These are phyloP conservation scores for Candida odintsovae DNA, from an alignment of 805 yeast species.

Conservation along the genomic window DNA sequence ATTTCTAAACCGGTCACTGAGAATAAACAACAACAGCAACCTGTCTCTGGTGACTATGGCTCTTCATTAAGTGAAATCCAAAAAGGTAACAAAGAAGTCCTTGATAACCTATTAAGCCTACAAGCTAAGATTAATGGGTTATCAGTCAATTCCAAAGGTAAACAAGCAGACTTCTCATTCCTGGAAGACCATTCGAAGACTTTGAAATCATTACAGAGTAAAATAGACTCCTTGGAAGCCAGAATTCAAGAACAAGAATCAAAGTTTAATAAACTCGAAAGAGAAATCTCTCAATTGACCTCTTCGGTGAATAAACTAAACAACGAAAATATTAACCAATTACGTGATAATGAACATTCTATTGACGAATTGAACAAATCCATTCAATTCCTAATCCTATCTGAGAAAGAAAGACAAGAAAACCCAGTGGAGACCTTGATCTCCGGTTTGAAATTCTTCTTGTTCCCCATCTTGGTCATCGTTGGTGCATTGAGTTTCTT, in stretches of 20 bases:
- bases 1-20: constrained; percentile 9
- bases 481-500: constrained; percentile 36
- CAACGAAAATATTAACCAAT: constrained; percentile 17
- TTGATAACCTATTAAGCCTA: constrained; percentile 8
- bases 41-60: constrained; percentile 2
- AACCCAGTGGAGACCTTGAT: constrained; percentile 20
- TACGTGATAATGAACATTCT: constrained; percentile 20
- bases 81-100: constrained; percentile 14
- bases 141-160: constrained; percentile 3
- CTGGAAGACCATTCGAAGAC: constrained; percentile 15
- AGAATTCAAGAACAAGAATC: constrained; percentile 4
- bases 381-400: constrained; percentile 15
- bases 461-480: constrained; percentile 21
- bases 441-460: constrained; percentile 21
- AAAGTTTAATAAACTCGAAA: constrained; percentile 6
- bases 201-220: constrained; percentile 6
- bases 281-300: constrained; percentile 2
- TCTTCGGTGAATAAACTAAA: constrained; percentile 12
- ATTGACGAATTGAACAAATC: constrained; percentile 15
- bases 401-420: constrained; percentile 20
- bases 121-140: constrained; percentile 16
- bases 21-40: constrained; percentile 3
- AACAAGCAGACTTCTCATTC: constrained; percentile 17
- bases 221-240: constrained; percentile 1
- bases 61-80: constrained; percentile 10